A percentile compares a stretch with the other conserved stretches of the same genome.
Conservation (phyloP, 306 rosid species). For the Mucuna pruriens region DNA sequence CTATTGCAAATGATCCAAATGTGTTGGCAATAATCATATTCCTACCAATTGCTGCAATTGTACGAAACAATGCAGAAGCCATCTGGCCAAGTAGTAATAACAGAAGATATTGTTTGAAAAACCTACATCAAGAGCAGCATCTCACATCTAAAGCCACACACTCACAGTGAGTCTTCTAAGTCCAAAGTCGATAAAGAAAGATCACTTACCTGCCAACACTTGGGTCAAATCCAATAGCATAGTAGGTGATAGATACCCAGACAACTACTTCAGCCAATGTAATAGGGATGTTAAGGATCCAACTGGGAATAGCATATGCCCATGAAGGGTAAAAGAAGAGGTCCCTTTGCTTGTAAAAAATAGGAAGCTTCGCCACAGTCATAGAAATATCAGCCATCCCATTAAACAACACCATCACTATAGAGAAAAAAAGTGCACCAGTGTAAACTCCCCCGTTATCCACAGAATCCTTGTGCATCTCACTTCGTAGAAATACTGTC, state of each 20-base stretch:
- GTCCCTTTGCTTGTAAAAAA: slow-evolving; percentile 74
- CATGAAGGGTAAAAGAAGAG: slow-evolving; percentile 69
- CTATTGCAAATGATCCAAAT: slow-evolving; percentile 61
- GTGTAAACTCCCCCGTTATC: slow-evolving; percentile 38
- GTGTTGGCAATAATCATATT: slow-evolving; percentile 61
- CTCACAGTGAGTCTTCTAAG: background rate
- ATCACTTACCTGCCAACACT: slow-evolving; percentile 51
- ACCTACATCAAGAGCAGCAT: slow-evolving; percentile 48
- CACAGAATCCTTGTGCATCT: slow-evolving; percentile 48
- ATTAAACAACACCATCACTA: slow-evolving; percentile 43
- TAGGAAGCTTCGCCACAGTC: slow-evolving; percentile 69
- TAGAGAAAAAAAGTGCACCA: slow-evolving; percentile 52
- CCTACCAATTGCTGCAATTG: slow-evolving; percentile 57
- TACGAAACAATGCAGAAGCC: slow-evolving; percentile 71
- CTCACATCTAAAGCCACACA: background rate
- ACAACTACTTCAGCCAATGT: slow-evolving; percentile 55
- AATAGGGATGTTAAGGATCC: slow-evolving; percentile 69
- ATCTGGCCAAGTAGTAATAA: slow-evolving; percentile 56
- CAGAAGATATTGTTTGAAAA: slow-evolving; percentile 60
- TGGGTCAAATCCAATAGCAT: slow-evolving; percentile 70
- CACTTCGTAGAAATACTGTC: slow-evolving; percentile 49
- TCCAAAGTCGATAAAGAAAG: background rate
- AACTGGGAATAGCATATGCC: slow-evolving; percentile 68
- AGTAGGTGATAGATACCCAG: slow-evolving; percentile 69
- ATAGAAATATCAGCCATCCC: slow-evolving; percentile 66